Base-by-base conservation (phyloP, 306 rosid genomes). In the Astragalus membranaceus region DNA sequence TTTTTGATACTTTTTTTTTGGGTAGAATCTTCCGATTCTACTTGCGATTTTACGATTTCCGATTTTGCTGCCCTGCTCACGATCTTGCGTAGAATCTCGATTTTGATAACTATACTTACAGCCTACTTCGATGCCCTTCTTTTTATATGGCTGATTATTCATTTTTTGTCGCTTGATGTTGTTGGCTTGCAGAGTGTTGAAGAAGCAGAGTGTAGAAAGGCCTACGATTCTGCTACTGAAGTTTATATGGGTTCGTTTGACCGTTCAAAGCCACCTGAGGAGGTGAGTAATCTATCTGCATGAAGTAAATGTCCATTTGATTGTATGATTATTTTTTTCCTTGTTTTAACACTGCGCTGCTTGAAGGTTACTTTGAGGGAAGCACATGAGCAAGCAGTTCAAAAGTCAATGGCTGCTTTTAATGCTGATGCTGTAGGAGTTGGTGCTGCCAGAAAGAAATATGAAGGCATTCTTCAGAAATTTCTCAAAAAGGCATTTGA, bases 181-280 rank as follows among this genome's bases (percentile, higher is more conserved):
- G 62, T 46, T 78, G 15, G 60, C 75, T 68, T 66, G 73, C 88
- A 94, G 99, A 91, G 89, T 80, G 99, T 91, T 70, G 99, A 91
- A 85, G 99, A 91, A 82, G 81, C 92, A 1, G 97, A 89, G 86
- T 94, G 99, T 70, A 90, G 75, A n/a, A 81, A 77, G 71, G 97
- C 99, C 37, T 87, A 81, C 82, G 97, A 91, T 77, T 78, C 77
- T 65, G 96, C 97, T 65, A 48, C 88, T 61, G 92, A 87, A 55
- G 80, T 83, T 59, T 91, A 94, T 64, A 87, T 79, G 91, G 80
- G 92, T 46, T 53, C 89, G 42, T 91, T 88, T 83, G 95, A 88
- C 58, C 88, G 83, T 62, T 83, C 99, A 29, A 85, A 81, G 56
- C 85, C 85, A 67, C 92, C 97, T 0, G 99, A 94, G 79, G 99